Percentiles rank a stretch among this genome's conserved stretches.
Conservation (phyloP, 305 asterid genomes). For the Rubia occidens region DNA sequence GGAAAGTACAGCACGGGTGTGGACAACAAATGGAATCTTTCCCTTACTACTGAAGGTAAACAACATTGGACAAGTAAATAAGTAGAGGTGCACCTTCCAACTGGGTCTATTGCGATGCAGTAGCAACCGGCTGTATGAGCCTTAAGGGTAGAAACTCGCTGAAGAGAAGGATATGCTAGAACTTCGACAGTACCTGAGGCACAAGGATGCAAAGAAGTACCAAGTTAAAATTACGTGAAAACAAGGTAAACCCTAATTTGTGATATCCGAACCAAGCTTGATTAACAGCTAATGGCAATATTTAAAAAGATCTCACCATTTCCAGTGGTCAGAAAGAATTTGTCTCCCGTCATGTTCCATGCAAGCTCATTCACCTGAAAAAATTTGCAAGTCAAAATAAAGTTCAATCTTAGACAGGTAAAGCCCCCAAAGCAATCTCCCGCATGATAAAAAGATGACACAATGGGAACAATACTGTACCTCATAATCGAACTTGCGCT, state of each 20-base stretch:
- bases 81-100: constrained; percentile 53
- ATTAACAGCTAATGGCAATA: constrained; percentile 11
- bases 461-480: constrained; percentile 29
- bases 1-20: background rate
- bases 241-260: background rate
- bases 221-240: background rate
- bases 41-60: background rate
- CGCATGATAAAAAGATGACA: background rate
- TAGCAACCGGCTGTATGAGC: constrained; percentile 99
- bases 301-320: constrained; percentile 46
- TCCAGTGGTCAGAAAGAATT: constrained; percentile 90
- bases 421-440: background rate
- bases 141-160: constrained; percentile 64
- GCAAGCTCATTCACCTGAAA: constrained; percentile 95
- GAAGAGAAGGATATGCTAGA: constrained; percentile 77
- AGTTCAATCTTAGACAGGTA: background rate
- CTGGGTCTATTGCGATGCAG: constrained; percentile 93
- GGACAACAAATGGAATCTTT: background rate
- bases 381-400: background rate
- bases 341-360: constrained; percentile 77
- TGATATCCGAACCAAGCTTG: background rate
- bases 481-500: constrained; percentile 95
- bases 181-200: constrained; percentile 86
- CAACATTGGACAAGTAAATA: constrained; percentile 3
- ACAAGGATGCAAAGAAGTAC: background rate